Base-by-base conservation (phyloP, 257 asterid genomes). In the Nicotiana undulata region DNA sequence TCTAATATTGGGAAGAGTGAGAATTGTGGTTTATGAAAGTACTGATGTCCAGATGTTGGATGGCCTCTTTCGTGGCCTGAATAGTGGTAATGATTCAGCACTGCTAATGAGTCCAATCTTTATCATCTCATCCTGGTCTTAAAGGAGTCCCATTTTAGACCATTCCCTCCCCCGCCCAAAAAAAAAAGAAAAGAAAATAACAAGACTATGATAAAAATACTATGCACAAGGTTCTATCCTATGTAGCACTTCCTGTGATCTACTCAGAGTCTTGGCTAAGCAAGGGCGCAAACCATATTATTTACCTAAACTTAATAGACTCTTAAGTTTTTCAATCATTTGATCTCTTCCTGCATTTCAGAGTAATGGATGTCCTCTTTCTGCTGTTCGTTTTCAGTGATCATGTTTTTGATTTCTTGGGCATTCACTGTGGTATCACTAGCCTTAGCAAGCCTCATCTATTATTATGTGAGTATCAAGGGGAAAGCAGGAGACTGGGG, bases 401-500 rank as follows among this genome's bases (percentile, higher is more conserved):
- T 94, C 84, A 96, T 96, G 99, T 96, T 96, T 82, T 81, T 94
- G 89, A 96, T 96, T 81, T 96, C 99, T 13, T 96, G 99, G 99
- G 6, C 90, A 16, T 96, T 96, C 89, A 96, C 99, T 18, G 96
- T 96, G 91, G 97, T 96, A 76, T 86, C 99, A 32, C 87, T 96
- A 82, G 98, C 98, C 81, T 87, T 96, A 82, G 99, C 93, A 59
- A 90, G 89, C 79, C 97, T 96, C 82, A 96, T 96, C 83, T 96
- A 96, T 89, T 96, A 96, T 79, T 96, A 96, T 44, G 99, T 96
- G 85, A 89, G 99, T 89, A 61, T 96, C 88, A 96, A 94, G 87
- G 99, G 99, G 37, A 96, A 96, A 86, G 99, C 99, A 81, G 99
- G 99, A 61, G 98, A 96, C 81, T 94, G 99, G 99, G 99, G 99